Base-by-base conservation (phyloP, 495 filamentous ascomycete species). In the Trichoderma gamsii region DNA sequence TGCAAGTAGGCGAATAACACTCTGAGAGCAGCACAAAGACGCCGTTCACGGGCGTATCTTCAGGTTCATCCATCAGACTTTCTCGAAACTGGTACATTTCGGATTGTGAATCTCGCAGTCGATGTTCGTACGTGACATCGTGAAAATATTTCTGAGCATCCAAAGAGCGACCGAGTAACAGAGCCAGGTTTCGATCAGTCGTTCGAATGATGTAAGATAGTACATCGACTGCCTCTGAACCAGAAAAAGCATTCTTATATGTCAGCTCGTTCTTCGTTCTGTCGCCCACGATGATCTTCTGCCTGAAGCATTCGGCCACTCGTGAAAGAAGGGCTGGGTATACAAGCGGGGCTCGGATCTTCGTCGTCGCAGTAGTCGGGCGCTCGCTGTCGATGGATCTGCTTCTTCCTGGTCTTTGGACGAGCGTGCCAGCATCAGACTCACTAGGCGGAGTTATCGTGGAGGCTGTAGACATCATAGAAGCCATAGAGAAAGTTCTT, bases 111-210 rank as follows among this genome's bases (percentile, higher is more conserved):
- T 99, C 96, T 72, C 96, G 88, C 67, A 99, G 80, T 63, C 96
- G 87, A 75, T 99, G 96, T 70, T 97, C 93, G 77, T 99, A 99
- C 4, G 93, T 97, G 51, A 98, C 96, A 85, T 99, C 96, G 77
- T 98, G 96, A 76, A 99, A 99, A 77, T 98, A 97, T 77, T 98
- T 99, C 78, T 99, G 96, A 52, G 96, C 96, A 80, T 99, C 96
- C 59, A 99, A 80, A 67, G 93, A 91, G 71, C 96, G 85, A 61
- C 96, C 96, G n/a, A 99, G 78, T 13, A 99, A 86, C 67, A 99
- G 80, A 51, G 96, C 95, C 70, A 99, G 81, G 73, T 97, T 99
- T 65, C 96, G 87, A 77, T 99, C 96, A 13, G 89, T 96, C 0
- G 96, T 99, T 76, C 94, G 90, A 75, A 98, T 97, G 72, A 98